phyloP scores from a whole-genome alignment of 768 basidiomycete species.

The Termitomyces sp. region DNA sequence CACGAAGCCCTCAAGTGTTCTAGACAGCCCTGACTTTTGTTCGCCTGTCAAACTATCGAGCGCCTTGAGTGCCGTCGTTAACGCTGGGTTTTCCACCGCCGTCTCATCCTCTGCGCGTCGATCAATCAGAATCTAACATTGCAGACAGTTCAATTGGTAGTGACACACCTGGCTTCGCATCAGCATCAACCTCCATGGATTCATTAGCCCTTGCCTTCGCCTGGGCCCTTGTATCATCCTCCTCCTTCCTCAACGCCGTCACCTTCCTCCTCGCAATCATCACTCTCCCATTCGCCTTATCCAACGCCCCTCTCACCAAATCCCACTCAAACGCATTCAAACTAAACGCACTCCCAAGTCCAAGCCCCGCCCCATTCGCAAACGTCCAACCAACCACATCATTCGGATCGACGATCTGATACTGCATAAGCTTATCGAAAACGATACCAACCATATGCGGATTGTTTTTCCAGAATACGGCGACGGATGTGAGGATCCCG shows the following conservation, averaged over 20 bases:
- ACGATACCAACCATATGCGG: slow-evolving; percentile 89
- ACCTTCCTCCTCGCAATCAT: slow-evolving; percentile 74
- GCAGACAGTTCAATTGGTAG: not conserved
- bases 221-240: slow-evolving; percentile 79
- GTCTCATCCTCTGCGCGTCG: slow-evolving; percentile 34
- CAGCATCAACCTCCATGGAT: slow-evolving; percentile 74
- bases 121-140: not conserved
- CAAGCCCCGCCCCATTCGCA: slow-evolving; percentile 37
- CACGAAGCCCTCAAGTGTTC: slow-evolving; percentile 76
- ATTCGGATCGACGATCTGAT: slow-evolving; percentile 92
- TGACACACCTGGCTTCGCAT: slow-evolving; percentile 43
- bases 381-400: slow-evolving; percentile 91
- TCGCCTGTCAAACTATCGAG: slow-evolving; percentile 71
- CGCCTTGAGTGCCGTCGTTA: slow-evolving; percentile 73
- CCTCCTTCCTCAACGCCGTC: slow-evolving; percentile 75
- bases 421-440: slow-evolving; percentile 97
- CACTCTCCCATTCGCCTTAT: slow-evolving; percentile 90
- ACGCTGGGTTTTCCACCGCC: slow-evolving; percentile 59
- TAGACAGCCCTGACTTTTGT: slow-evolving; percentile 68
- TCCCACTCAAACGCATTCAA: slow-evolving; percentile 77
- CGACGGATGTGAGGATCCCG: slow-evolving; percentile 69
- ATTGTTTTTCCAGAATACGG: slow-evolving; percentile 80
- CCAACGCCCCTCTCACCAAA: slow-evolving; percentile 73
- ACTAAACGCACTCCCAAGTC: slow-evolving; percentile 15
- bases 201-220: slow-evolving; percentile 60